A percentile compares a stretch with the other conserved stretches of the same genome.
Conservation (phyloP, 2,329 filamentous ascomycete species). For the Aspergillus sp. region DNA sequence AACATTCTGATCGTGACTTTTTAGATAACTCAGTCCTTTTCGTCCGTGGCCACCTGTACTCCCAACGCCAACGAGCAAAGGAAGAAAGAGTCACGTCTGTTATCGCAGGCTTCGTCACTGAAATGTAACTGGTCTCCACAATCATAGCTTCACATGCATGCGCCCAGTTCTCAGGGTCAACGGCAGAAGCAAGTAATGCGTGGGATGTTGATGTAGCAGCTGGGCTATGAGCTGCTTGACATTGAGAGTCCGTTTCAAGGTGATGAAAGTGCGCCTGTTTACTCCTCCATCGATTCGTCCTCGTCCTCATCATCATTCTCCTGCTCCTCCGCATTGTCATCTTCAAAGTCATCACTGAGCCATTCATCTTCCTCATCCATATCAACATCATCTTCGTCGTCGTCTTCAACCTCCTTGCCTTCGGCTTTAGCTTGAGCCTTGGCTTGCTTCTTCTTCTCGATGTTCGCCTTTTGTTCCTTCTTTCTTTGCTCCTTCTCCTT, state of each 20-base stretch:
- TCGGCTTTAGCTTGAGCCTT: conserved; percentile 52
- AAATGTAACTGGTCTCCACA: neutral
- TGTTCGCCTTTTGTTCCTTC: conserved; percentile 83
- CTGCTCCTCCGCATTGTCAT: conserved; percentile 44
- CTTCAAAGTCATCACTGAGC: conserved; percentile 55
- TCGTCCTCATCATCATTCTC: conserved; percentile 29
- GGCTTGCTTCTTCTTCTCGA: conserved; percentile 78
- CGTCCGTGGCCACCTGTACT: neutral
- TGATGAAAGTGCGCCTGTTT: conserved; percentile 16
- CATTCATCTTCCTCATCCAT: conserved; percentile 58
- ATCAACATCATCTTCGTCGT: conserved; percentile 54
- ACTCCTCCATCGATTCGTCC: conserved; percentile 48
- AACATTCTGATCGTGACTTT: neutral
- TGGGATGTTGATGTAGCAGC: neutral
- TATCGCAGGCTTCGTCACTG: neutral
- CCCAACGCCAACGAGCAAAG: neutral
- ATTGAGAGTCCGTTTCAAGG: neutral
- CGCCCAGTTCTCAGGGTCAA: neutral
- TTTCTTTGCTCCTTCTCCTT: conserved; percentile 81
- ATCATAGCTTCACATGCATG: neutral
- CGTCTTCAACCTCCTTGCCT: conserved; percentile 46
- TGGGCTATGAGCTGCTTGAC: neutral
- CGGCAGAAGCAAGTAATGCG: neutral
- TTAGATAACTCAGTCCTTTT: neutral
- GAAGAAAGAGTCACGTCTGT: neutral